Percentiles rank a stretch among this genome's conserved stretches.
Conservation (phyloP, 805 yeast genomes). For the Spathaspora gorwiae region DNA sequence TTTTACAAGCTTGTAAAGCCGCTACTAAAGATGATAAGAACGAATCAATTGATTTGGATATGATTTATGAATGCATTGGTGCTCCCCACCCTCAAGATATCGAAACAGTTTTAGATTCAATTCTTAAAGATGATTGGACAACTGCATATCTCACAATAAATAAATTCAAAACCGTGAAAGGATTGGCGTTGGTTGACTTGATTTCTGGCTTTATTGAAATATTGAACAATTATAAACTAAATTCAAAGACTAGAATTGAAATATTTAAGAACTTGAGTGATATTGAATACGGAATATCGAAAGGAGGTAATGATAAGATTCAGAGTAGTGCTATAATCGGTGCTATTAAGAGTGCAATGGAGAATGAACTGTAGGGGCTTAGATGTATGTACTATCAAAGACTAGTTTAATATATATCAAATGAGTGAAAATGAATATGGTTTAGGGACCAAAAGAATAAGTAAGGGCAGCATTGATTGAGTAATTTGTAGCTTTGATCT, state of each 20-base stretch:
- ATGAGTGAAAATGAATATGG: no score
- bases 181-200: slow-evolving; percentile 85
- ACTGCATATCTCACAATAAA: slow-evolving; percentile 64
- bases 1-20: slow-evolving; percentile 89
- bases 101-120: slow-evolving; percentile 67
- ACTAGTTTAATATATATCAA: no score
- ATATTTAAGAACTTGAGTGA: slow-evolving; percentile 74
- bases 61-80: slow-evolving; percentile 92
- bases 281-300: slow-evolving; percentile 84
- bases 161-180: slow-evolving; percentile 65
- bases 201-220: slow-evolving; percentile 72
- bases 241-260: slow-evolving; percentile 54
- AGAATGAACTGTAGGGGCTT: slow-evolving; percentile 15
- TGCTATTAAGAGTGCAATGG: slow-evolving; percentile 67
- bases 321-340: slow-evolving; percentile 91
- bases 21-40: slow-evolving; percentile 41
- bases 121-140: slow-evolving; percentile 85
- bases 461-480: no score
- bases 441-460: no score
- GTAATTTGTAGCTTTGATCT: no score
- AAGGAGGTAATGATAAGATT: slow-evolving; percentile 88
- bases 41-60: slow-evolving; percentile 60
- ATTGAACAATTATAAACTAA: slow-evolving; percentile 63
- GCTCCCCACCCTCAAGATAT: slow-evolving; percentile 90
- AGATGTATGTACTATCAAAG: no score